Conservation (phyloP, 352 stramenopile genomes). For the Phytophthora sp. region DNA sequence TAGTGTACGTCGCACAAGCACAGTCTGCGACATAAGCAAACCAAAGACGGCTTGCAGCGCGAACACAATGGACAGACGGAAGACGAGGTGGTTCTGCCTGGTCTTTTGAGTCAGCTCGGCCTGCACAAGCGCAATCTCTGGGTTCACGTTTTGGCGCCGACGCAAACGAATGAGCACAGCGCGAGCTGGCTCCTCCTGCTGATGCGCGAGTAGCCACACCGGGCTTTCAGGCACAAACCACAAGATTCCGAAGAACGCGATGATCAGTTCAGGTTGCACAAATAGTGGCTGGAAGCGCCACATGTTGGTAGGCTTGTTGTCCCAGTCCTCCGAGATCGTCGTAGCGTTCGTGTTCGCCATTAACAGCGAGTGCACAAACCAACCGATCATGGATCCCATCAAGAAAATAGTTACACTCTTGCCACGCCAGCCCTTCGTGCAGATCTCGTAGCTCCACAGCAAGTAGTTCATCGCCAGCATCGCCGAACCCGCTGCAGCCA, state of each 20-base stretch:
- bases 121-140: slow-evolving; percentile 63
- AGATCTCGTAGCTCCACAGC: slow-evolving; percentile 88
- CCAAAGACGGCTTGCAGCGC: slow-evolving; percentile 66
- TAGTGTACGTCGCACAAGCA: slow-evolving; percentile 61
- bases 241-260: slow-evolving; percentile 58
- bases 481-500: slow-evolving; percentile 61
- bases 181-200: slow-evolving; percentile 60
- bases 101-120: slow-evolving; percentile 58
- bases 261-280: slow-evolving; percentile 59
- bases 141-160: slow-evolving; percentile 71
- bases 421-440: slow-evolving; percentile 85
- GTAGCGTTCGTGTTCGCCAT: slow-evolving; percentile 58
- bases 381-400: slow-evolving; percentile 74
- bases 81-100: slow-evolving; percentile 57
- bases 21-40: slow-evolving; percentile 68
- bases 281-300: slow-evolving; percentile 76
- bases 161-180: slow-evolving; percentile 64
- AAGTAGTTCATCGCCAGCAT: slow-evolving; percentile 82
- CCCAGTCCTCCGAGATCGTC: slow-evolving; percentile 38
- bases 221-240: slow-evolving; percentile 84
- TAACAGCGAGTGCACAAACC: slow-evolving; percentile 66
- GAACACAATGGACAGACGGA: slow-evolving; percentile 69
- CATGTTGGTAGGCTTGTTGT: slow-evolving; percentile 53
- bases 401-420: slow-evolving; percentile 87
- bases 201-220: slow-evolving; percentile 70